Evolutionary conservation across 805 yeast genomes (phyloP), one percentile per base, ranked within the genome.

Genomic region (Torulaspora indica): DNA sequence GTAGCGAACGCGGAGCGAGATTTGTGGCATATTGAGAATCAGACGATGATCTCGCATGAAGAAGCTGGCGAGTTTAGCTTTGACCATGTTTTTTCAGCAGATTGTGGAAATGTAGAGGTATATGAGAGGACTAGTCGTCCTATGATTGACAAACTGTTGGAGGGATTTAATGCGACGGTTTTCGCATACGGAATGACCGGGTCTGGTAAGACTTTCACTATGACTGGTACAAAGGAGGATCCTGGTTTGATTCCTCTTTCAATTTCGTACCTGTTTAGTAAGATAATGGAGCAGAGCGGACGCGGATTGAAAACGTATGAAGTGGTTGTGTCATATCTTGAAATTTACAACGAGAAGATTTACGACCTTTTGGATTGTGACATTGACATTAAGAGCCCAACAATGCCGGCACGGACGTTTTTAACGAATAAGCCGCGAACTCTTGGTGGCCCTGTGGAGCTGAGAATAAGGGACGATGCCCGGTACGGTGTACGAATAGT

Each of bases 141-240:
- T 28, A 73, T 75, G 63, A 80, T 74, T 30, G 68, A 58, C 50
- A 77, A 73, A 60, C 79, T 77, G 49, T 73, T 74, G 54, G 81
- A 80, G 12, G 96, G 96, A 0, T 90, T 68, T 63, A 88, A 88
- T 57, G 90, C 90, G 12, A 89, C 96, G 0, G 79, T 90, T 0
- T 88, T 91, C 62, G 97, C 98, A 0, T 88, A 88, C 57, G 96
- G 96, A 28, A 85, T 85, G 88, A 88, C 96, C 0, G 96, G 96
- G 0, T 83, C 95, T 1, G 96, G 96, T 8, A 88, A 88, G 63
- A 88, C 96, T 0, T 81, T 77, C 59, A 78, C 95, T 2, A 88
- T 88, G 95, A 82, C 81, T 50, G 96, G 95, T 24, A 69, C 73
- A 22, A 70, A 64, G 2, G 49, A 53, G 4, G 82, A 80, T 49